Percentiles rank a stretch among this genome's conserved stretches.
These are phyloP conservation scores for Zymoseptoria pseudotritici DNA, from an alignment of 2,329 filamentous ascomycete species.

Conservation along the genomic window DNA sequence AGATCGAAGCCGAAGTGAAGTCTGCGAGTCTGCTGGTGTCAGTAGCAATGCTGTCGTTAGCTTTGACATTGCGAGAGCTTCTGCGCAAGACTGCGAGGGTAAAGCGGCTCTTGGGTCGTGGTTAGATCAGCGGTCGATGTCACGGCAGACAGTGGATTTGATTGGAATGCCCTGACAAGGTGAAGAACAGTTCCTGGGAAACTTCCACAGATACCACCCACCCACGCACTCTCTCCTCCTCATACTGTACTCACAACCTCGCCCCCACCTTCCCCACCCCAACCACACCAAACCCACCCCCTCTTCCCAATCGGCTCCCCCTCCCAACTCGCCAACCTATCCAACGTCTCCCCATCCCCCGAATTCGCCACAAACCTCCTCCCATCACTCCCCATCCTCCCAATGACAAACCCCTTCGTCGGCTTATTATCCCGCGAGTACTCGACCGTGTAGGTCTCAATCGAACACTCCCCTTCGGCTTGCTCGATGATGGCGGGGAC, in stretches of 20 bases:
- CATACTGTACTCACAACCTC: conserved; percentile 6
- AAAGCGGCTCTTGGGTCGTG: too few species aligned
- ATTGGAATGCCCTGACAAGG: too few species aligned
- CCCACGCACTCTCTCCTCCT: too few species aligned
- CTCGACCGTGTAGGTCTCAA: conserved; percentile 58
- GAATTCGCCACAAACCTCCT: conserved; percentile 53
- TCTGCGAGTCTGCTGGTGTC: too few species aligned
- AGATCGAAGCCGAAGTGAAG: too few species aligned
- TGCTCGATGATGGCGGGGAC: conserved; percentile 36
- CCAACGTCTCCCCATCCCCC: conserved; percentile 44
- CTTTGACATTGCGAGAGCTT: too few species aligned
- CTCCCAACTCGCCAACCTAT: conserved; percentile 35
- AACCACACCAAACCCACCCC: conserved; percentile 37
- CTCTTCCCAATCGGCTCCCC: conserved; percentile 44
- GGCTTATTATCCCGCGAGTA: conserved; percentile 47
- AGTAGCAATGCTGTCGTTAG: too few species aligned
- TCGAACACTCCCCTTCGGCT: conserved; percentile 44
- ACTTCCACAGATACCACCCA: too few species aligned
- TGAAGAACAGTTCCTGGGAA: too few species aligned
- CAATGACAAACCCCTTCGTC: conserved; percentile 44
- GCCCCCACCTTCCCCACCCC: background rate
- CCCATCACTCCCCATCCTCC: conserved; percentile 40
- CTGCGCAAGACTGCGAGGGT: too few species aligned
- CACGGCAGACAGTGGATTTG: too few species aligned
- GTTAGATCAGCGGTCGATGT: too few species aligned